Base-by-base conservation (phyloP, 305 asterid species). In the Fraxinus nigra region DNA sequence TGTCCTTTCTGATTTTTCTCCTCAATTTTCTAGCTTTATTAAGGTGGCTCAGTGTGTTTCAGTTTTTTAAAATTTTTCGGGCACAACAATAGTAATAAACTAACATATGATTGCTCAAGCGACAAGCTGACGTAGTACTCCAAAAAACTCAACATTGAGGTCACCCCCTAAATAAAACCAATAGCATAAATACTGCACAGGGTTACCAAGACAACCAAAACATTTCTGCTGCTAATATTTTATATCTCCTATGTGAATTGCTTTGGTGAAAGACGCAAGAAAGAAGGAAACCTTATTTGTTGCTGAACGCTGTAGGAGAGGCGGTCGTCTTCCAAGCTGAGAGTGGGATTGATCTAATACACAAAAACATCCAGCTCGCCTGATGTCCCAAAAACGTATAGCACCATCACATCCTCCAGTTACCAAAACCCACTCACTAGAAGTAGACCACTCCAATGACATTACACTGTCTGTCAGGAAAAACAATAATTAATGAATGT, bases 341-440 rank as follows among this genome's bases (percentile, higher is more conserved):
- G 98, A 81, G 78, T 87, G 91, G 32, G 98, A 91, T 86, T 96
- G 98, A 87, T 96, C 97, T 84, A 96, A 87, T 32, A 94, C 98
- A 78, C 91, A 89, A 80, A 96, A 96, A 86, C 98, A 96, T 83
- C 99, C 99, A 77, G 99, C 98, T 75, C 90, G 90, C 84, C 99
- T 91, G 84, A 96, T 94, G 93, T 96, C 99, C 99, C 99, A 96
- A 84, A 96, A 96, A 24, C 98, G 98, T 87, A 96, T 92, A 40
- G 98, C 99, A 79, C 99, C 99, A 82, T 96, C 99, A 83, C 98
- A 94, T 85, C 99, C 98, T 87, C 99, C 99, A 65, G 98, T 94
- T 84, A 91, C 83, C 89, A 96, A 87, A 84, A 93, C 92, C 97
- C 97, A 96, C 92, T 96, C 99, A 73, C 94, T 92, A 75, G 99